These are phyloP conservation scores for Earliella scabrosa DNA, from an alignment of 1,284 basidiomycete species.

Conservation along the genomic window DNA sequence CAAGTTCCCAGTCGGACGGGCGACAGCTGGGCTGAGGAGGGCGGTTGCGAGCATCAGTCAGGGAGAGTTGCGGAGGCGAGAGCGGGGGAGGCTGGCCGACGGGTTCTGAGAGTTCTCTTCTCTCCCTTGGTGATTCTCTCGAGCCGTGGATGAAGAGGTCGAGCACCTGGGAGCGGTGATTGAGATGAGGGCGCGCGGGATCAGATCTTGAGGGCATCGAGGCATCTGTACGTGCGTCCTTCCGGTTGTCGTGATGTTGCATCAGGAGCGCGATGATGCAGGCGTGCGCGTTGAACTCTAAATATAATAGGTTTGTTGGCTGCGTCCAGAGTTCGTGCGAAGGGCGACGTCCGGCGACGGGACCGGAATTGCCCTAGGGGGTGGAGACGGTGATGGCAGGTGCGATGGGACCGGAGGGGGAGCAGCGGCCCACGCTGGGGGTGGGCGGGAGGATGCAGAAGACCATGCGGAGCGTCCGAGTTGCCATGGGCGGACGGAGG, in stretches of 20 bases:
- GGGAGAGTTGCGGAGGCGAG: too few relatives aligned
- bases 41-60: too few relatives aligned
- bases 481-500: too few relatives aligned
- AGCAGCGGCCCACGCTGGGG: too few relatives aligned
- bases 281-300: slow-evolving; percentile 20
- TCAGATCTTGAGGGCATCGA: slow-evolving; percentile 12
- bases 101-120: too few relatives aligned
- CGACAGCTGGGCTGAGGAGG: too few relatives aligned
- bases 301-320: slow-evolving; percentile 10
- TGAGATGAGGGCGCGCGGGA: slow-evolving; percentile 10
- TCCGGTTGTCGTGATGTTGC: slow-evolving; percentile 20
- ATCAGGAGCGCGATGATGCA: slow-evolving; percentile 19
- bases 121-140: too few relatives aligned
- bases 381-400: neutral
- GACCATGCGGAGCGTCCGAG: neutral
- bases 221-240: slow-evolving; percentile 10
- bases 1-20: too few relatives aligned
- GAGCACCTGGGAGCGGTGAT: slow-evolving; percentile 2
- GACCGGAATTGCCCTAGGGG: neutral
- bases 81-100: too few relatives aligned
- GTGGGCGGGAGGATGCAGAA: neutral
- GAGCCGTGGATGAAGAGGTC: neutral
- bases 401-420: neutral
- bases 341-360: neutral
- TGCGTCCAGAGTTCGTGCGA: too few relatives aligned